A percentile compares a stretch with the other conserved stretches of the same genome.
phyloP scores from a whole-genome alignment of 192 early-diverging fungal species.

The Dissophora globulifera region DNA sequence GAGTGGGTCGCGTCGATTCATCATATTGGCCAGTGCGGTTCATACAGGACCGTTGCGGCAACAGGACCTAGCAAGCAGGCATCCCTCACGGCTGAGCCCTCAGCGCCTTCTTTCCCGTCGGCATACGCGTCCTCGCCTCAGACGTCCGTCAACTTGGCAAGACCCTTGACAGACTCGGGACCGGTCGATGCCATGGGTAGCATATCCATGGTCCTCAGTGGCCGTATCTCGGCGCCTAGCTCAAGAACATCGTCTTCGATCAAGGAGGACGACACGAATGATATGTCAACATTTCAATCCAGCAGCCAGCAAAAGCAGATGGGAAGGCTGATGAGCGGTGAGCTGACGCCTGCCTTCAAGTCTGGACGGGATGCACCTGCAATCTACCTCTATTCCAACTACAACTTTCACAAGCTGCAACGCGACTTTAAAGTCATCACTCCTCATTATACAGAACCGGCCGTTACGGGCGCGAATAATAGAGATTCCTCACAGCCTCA shows the following conservation, averaged over 20 bases:
- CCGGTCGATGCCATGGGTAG: slow-evolving; percentile 45
- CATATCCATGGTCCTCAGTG: slow-evolving; percentile 38
- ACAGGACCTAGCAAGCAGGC: slow-evolving; percentile 29
- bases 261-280: slow-evolving; percentile 2
- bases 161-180: slow-evolving; percentile 17
- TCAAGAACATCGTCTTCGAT: slow-evolving; percentile 22
- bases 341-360: slow-evolving; percentile 45
- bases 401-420: slow-evolving; percentile 46
- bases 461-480: no score
- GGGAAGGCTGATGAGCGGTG: slow-evolving; percentile 22
- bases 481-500: no score
- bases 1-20: slow-evolving; percentile 48
- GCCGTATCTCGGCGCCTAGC: slow-evolving; percentile 43
- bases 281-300: not conserved
- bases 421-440: slow-evolving; percentile 41
- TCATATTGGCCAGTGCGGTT: slow-evolving; percentile 45
- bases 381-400: slow-evolving; percentile 51
- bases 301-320: slow-evolving; percentile 19
- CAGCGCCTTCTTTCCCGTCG: slow-evolving; percentile 40
- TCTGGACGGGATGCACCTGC: slow-evolving; percentile 22
- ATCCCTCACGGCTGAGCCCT: not conserved
- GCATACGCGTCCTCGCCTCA: slow-evolving; percentile 22
- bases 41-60: slow-evolving; percentile 42
- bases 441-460: slow-evolving; percentile 11
- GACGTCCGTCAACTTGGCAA: slow-evolving; percentile 27